Percentiles rank a stretch among this genome's conserved stretches.
Evolutionary conservation across 73 alveolate species (phyloP).

Genomic region (Paramecium primaurelia): DNA sequence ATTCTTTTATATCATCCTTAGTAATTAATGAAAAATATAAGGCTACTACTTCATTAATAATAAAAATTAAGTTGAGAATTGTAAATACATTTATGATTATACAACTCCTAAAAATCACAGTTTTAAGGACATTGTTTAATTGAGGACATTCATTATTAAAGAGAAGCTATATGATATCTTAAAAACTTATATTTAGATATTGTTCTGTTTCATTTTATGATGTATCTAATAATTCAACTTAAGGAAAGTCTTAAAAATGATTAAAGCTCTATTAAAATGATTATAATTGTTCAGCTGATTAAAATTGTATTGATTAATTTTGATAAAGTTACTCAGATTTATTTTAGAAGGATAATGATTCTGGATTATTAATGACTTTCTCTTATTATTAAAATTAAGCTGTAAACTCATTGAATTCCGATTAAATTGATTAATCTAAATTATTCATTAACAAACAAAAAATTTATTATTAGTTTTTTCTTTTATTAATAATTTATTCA

Average conservation of each 20-base stretch:
- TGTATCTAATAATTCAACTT: background rate
- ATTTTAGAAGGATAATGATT: background rate
- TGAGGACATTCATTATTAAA: slow-evolving; percentile 33
- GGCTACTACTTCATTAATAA: background rate
- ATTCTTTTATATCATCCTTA: background rate
- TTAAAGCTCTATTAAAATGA: background rate
- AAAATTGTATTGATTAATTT: background rate
- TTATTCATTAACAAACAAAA: slow-evolving; percentile 14
- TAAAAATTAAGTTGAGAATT: background rate
- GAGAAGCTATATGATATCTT: background rate
- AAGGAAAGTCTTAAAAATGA: background rate
- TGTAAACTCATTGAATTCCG: background rate
- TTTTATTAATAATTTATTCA: background rate
- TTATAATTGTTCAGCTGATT: background rate
- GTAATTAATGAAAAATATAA: background rate
- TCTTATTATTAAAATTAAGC: background rate
- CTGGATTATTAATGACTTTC: background rate
- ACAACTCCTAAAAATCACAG: background rate
- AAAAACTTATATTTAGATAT: slow-evolving; percentile 12
- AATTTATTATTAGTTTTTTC: background rate
- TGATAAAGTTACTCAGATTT: background rate
- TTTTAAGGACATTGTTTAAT: background rate
- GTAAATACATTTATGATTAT: background rate
- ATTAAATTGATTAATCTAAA: background rate
- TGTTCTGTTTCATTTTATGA: background rate